These are phyloP conservation scores for Penicillium argentinense DNA, from an alignment of 495 filamentous ascomycete genomes.

Conservation along the genomic window DNA sequence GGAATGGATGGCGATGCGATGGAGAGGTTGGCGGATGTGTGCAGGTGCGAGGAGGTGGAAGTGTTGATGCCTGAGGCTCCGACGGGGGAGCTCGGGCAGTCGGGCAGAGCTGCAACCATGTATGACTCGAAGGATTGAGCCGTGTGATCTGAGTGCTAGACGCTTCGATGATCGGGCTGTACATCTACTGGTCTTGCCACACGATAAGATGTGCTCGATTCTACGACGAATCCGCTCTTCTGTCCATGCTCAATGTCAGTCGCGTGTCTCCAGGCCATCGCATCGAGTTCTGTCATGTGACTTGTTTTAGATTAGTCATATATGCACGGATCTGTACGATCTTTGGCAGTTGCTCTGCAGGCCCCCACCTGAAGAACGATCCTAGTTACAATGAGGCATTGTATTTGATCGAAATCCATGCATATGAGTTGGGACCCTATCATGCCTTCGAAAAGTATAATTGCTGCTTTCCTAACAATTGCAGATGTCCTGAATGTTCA, in stretches of 20 bases:
- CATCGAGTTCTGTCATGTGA: background rate
- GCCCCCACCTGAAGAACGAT: no score
- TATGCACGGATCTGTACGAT: background rate
- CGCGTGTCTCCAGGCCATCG: background rate
- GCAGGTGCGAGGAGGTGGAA: slow-evolving; percentile 32
- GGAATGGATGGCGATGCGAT: slow-evolving; percentile 20
- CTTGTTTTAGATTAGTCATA: background rate
- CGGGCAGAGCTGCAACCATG: background rate
- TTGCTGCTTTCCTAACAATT: no score
- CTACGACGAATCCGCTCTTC: background rate
- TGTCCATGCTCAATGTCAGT: background rate
- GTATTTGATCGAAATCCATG: no score
- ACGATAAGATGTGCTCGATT: background rate
- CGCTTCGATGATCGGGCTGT: background rate
- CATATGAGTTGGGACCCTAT: no score
- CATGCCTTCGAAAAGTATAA: no score
- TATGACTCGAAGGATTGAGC: background rate
- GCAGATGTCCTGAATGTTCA: no score
- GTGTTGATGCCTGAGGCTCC: slow-evolving; percentile 26
- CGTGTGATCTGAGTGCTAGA: background rate
- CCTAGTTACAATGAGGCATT: no score
- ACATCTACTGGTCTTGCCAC: background rate
- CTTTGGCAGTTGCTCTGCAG: no score
- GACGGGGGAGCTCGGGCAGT: slow-evolving; percentile 20
- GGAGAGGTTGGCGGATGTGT: slow-evolving; percentile 30